These are phyloP conservation scores for Triangularia verruculosa DNA, from an alignment of 2,329 filamentous ascomycete species.

Conservation along the genomic window DNA sequence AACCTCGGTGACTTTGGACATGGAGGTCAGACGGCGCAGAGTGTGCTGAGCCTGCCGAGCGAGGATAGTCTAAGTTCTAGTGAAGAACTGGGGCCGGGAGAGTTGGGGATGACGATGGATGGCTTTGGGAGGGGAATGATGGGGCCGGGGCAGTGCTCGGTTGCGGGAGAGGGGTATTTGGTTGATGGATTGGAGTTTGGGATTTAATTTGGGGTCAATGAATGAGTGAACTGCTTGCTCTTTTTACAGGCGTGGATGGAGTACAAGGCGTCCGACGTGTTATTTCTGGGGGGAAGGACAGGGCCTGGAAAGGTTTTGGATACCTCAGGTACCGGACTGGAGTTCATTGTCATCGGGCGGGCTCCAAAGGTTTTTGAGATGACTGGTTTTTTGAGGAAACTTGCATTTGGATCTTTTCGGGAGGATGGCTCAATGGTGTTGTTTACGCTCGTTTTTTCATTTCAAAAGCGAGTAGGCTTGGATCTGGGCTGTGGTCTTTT, in stretches of 20 bases:
- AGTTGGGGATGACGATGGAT: slow-evolving; percentile 43
- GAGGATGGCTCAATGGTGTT: too few species aligned
- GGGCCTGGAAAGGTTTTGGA: background rate
- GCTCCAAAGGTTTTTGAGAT: background rate
- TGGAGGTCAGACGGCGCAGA: slow-evolving; percentile 43
- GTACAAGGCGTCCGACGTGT: background rate
- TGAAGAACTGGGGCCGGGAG: slow-evolving; percentile 48
- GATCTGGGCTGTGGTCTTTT: background rate
- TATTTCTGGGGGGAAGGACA: background rate
- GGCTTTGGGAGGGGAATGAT: slow-evolving; percentile 32
- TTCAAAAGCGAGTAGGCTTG: too few species aligned
- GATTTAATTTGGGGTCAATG: background rate
- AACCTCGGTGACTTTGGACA: slow-evolving; percentile 48
- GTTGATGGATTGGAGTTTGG: slow-evolving; percentile 40
- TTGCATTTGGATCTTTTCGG: slow-evolving; percentile 35
- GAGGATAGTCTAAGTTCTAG: slow-evolving; percentile 57
- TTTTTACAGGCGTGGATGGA: background rate
- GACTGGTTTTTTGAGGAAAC: slow-evolving; percentile 35
- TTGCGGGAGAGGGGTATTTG: slow-evolving; percentile 24
- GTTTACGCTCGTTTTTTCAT: too few species aligned
- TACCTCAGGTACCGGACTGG: background rate
- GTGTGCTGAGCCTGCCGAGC: slow-evolving; percentile 51
- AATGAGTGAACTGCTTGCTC: background rate
- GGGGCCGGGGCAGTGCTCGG: slow-evolving; percentile 13
- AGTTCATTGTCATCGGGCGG: background rate